phyloP scores from a whole-genome alignment of 352 stramenopile genomes.

The Phytopythium boreale region DNA sequence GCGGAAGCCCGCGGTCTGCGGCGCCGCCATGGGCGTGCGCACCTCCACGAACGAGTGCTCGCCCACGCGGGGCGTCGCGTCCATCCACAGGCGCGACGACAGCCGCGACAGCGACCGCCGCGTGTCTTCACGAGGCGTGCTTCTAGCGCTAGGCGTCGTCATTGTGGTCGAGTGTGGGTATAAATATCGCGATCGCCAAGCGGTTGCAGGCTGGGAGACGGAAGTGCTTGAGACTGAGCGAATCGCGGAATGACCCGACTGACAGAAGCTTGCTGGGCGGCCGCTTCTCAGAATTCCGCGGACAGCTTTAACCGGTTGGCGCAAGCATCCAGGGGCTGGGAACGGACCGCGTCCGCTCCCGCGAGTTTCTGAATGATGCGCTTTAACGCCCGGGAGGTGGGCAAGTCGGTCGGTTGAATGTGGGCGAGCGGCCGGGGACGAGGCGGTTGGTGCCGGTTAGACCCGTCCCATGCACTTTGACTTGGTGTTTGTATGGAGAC shows the following conservation, averaged over 20 bases:
- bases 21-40: constrained; percentile 16
- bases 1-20: constrained; percentile 20
- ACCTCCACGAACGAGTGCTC: constrained; percentile 18
- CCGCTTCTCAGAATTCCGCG: not conserved
- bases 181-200: not conserved
- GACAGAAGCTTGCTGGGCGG: not conserved
- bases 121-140: not conserved
- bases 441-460: constrained; percentile 2
- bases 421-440: not conserved
- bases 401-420: constrained; percentile 4
- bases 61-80: constrained; percentile 17
- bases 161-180: not conserved
- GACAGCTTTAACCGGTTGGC: not conserved
- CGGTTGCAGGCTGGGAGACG: not conserved
- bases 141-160: not conserved
- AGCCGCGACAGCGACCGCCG: constrained; percentile 7
- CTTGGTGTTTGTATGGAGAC: not conserved
- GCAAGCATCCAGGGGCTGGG: not conserved
- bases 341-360: not conserved
- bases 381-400: no score
- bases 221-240: not conserved
- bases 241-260: not conserved
- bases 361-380: constrained; percentile 2
- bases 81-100: constrained; percentile 16
- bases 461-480: constrained; percentile 5